Conservation (phyloP, 1,284 basidiomycete species). For the Erythrobasidium hasegawianum region DNA sequence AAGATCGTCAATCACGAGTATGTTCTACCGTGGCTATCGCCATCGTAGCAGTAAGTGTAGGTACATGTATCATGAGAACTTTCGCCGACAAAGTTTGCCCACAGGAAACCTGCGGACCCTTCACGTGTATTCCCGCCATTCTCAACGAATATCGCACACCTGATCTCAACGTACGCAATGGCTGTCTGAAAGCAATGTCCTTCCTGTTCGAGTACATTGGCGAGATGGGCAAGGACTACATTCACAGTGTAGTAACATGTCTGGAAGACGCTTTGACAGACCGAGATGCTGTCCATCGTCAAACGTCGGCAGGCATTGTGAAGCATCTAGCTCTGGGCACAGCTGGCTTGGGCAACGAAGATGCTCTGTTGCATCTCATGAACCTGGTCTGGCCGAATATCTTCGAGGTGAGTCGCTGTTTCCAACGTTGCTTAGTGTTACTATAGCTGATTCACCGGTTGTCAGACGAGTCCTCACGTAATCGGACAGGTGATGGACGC, state of each 20-base stretch:
- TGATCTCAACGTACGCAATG: conserved; percentile 97
- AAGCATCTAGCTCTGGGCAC: conserved; percentile 97
- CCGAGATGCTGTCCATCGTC: conserved; percentile 94
- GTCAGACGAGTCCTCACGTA: conserved; percentile 77
- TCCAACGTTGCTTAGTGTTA: too few relatives aligned
- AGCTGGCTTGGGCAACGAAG: conserved; percentile 94
- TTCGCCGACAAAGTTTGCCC: too few relatives aligned
- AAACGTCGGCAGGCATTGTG: conserved; percentile 97
- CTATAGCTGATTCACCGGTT: too few relatives aligned
- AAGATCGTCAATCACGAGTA: conserved; percentile 97
- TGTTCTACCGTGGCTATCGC: conserved; percentile 97
- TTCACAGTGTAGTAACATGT: conserved; percentile 93
- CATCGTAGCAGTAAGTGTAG: conserved; percentile 45
- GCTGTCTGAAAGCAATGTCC: conserved; percentile 94
- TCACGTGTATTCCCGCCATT: conserved; percentile 98
- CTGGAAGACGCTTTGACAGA: conserved; percentile 97
- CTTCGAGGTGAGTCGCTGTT: conserved; percentile 65
- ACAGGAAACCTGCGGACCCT: conserved; percentile 97
- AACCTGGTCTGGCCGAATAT: conserved; percentile 99
- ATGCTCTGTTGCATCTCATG: conserved; percentile 94
- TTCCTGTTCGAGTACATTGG: conserved; percentile 99
- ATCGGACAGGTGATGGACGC: conserved; percentile 90
- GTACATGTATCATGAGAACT: too few relatives aligned
- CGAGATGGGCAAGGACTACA: conserved; percentile 97
- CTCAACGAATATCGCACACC: conserved; percentile 94